phyloP scores from a whole-genome alignment of 2,329 filamentous ascomycete genomes.

The Fusarium fujikuroi region DNA sequence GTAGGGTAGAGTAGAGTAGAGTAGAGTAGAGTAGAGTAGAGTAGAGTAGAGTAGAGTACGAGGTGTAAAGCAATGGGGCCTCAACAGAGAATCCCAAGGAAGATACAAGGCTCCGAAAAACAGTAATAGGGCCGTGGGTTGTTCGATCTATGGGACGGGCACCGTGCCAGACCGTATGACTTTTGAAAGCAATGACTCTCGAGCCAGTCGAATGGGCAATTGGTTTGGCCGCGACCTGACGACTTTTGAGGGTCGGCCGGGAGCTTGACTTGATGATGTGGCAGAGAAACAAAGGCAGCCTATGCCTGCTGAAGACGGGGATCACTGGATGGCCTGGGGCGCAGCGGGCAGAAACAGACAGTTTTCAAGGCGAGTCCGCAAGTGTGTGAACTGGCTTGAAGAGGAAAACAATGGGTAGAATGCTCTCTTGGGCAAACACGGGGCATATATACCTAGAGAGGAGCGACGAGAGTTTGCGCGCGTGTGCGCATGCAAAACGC shows the following conservation, averaged over 20 bases:
- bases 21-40: not conserved
- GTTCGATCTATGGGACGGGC: conserved; percentile 42
- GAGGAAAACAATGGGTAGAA: not conserved
- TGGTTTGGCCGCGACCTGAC: conserved; percentile 39
- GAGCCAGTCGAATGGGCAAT: conserved; percentile 32
- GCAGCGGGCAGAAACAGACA: conserved; percentile 30
- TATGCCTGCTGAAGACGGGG: conserved; percentile 25
- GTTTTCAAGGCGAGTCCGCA: conserved; percentile 14
- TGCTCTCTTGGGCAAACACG: not conserved
- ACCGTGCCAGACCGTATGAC: conserved; percentile 46
- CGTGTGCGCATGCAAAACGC: conserved; percentile 38
- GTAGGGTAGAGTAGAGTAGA: not conserved
- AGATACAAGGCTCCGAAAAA: conserved; percentile 24
- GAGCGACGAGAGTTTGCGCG: conserved; percentile 30
- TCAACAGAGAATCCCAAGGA: conserved; percentile 34
- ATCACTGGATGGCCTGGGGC: conserved; percentile 30
- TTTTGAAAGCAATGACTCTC: conserved; percentile 39
- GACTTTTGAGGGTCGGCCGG: conserved; percentile 37
- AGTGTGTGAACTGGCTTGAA: conserved; percentile 2
- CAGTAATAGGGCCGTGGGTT: conserved; percentile 25
- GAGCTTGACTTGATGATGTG: conserved; percentile 38
- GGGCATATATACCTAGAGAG: not conserved
- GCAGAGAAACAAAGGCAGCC: conserved; percentile 26
- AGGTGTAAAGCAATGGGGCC: conserved; percentile 22
- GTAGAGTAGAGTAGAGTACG: conserved; percentile 12